A percentile compares a stretch with the other conserved stretches of the same genome.
phyloP scores from a whole-genome alignment of 192 early-diverging fungal species.

The Lunasporangiospora selenospora region DNA sequence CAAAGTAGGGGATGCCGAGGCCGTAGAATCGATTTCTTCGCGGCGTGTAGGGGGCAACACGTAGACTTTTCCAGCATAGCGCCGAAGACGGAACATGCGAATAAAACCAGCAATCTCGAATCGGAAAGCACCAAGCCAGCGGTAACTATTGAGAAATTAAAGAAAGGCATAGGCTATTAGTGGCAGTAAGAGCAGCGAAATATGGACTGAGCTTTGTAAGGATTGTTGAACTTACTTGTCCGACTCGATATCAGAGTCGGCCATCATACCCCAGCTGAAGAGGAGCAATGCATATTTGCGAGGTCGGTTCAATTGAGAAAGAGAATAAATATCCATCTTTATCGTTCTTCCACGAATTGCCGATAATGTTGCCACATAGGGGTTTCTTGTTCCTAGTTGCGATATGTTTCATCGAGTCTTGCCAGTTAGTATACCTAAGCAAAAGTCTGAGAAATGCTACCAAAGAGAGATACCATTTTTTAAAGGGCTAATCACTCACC shows the following conservation, averaged over 20 bases:
- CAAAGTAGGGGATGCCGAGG: too few species aligned
- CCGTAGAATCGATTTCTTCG: neutral
- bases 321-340: conserved; percentile 63
- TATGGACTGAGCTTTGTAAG: too few species aligned
- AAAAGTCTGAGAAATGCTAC: neutral
- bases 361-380: conserved; percentile 53
- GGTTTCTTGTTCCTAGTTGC: conserved; percentile 14
- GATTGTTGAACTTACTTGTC: conserved; percentile 53
- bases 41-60: conserved; percentile 24
- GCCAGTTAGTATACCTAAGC: neutral
- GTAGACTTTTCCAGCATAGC: conserved; percentile 42
- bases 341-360: conserved; percentile 54
- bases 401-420: too few species aligned
- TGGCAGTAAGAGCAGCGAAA: too few species aligned
- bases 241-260: conserved; percentile 67
- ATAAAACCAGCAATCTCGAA: conserved; percentile 45
- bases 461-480: too few species aligned
- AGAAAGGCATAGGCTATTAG: neutral
- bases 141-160: conserved; percentile 12
- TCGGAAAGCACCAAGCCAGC: conserved; percentile 37
- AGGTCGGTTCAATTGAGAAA: conserved; percentile 48
- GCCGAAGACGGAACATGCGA: conserved; percentile 31
- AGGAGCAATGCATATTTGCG: conserved; percentile 59
- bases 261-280: conserved; percentile 63
- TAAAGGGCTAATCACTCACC: conserved; percentile 1